Conservation (phyloP, 2,329 filamentous ascomycete species). For the Hymenoscyphus fructigenus region DNA sequence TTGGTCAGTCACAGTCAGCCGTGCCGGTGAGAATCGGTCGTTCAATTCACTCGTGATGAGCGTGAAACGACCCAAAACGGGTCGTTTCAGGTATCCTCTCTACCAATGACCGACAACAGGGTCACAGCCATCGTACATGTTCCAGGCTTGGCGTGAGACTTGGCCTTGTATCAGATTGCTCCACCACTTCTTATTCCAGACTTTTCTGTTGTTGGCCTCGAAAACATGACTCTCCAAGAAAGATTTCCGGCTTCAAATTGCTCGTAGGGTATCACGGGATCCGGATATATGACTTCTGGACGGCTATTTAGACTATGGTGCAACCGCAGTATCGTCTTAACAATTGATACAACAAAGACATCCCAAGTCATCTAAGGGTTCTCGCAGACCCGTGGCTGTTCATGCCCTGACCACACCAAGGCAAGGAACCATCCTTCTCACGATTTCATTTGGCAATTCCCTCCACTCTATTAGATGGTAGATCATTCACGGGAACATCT, state of each 20-base stretch:
- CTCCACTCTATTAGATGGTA: too few relatives aligned
- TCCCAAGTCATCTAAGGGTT: too few relatives aligned
- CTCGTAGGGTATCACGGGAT: neutral
- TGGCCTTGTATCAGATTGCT: neutral
- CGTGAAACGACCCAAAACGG: neutral
- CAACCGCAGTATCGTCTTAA: too few relatives aligned
- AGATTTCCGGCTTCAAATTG: too few relatives aligned
- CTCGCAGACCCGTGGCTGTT: too few relatives aligned
- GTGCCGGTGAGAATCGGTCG: neutral
- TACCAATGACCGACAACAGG: slow-evolving; percentile 3
- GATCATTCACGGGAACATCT: too few relatives aligned
- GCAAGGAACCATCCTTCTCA: too few relatives aligned
- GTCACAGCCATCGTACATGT: neutral
- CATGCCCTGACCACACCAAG: too few relatives aligned
- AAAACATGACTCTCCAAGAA: neutral
- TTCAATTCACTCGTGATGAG: neutral
- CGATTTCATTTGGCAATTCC: too few relatives aligned
- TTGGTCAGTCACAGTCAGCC: neutral
- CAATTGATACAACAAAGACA: too few relatives aligned
- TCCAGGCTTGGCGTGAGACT: slow-evolving; percentile 5
- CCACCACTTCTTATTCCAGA: neutral
- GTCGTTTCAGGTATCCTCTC: neutral
- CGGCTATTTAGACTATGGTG: too few relatives aligned
- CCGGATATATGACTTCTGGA: neutral
- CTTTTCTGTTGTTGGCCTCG: neutral